Percentiles rank a stretch among this genome's conserved stretches.
These are phyloP conservation scores for Myxozyma geophila DNA, from an alignment of 805 yeast species.

Conservation along the genomic window DNA sequence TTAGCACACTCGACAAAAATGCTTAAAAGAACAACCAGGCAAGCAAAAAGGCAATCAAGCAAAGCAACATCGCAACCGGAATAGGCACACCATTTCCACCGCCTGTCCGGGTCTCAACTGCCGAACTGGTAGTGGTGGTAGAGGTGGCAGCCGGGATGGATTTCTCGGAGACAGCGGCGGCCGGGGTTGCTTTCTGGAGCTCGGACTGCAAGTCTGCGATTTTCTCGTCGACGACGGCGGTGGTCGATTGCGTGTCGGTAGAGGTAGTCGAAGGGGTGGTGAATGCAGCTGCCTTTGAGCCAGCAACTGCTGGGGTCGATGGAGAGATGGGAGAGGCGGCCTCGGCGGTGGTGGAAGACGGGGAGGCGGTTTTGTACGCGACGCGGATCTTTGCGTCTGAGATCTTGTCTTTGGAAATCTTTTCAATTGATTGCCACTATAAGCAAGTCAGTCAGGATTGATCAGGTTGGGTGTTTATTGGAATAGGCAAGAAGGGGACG, in stretches of 20 bases:
- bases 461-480: not conserved
- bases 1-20: no score
- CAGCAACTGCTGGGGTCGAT: slow-evolving; percentile 37
- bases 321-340: slow-evolving; percentile 37
- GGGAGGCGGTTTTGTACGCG: slow-evolving; percentile 12
- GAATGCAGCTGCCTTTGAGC: slow-evolving; percentile 7
- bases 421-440: slow-evolving; percentile 27
- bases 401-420: slow-evolving; percentile 19
- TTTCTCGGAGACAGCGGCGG: slow-evolving; percentile 3
- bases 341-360: slow-evolving; percentile 13
- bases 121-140: slow-evolving; percentile 21
- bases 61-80: slow-evolving; percentile 60
- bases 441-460: not conserved
- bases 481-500: not conserved
- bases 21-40: slow-evolving; percentile 72
- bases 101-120: slow-evolving; percentile 25
- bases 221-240: slow-evolving; percentile 19
- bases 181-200: slow-evolving; percentile 23
- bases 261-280: slow-evolving; percentile 27
- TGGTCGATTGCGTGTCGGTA: slow-evolving; percentile 24
- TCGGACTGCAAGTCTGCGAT: slow-evolving; percentile 29
- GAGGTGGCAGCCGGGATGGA: slow-evolving; percentile 21
- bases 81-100: slow-evolving; percentile 55
- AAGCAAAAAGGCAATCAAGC: slow-evolving; percentile 58
- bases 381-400: slow-evolving; percentile 31